Conservation (phyloP, 2,329 filamentous ascomycete species). For the Trichoderma arundinaceum region DNA sequence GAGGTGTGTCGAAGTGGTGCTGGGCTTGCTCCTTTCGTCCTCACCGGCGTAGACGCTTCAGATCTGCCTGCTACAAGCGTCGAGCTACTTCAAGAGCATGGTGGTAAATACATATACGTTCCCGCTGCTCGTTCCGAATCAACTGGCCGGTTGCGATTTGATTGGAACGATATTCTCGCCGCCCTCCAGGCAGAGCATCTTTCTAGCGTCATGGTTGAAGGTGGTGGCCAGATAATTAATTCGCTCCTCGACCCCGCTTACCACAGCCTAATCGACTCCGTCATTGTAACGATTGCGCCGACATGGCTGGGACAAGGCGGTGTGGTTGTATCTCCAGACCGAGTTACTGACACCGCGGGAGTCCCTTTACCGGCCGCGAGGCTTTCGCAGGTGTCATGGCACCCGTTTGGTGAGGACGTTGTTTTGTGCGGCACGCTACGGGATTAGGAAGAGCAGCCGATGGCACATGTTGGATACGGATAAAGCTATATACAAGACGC, state of each 20-base stretch:
- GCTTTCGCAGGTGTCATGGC: slow-evolving; percentile 72
- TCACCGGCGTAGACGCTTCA: slow-evolving; percentile 56
- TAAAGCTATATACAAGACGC: not conserved
- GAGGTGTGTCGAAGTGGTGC: slow-evolving; percentile 65
- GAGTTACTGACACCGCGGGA: slow-evolving; percentile 56
- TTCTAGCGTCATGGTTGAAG: slow-evolving; percentile 88
- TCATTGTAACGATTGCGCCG: slow-evolving; percentile 88
- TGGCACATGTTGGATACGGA: not conserved
- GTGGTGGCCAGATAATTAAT: slow-evolving; percentile 83
- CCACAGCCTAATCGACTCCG: slow-evolving; percentile 69
- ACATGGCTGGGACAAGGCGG: slow-evolving; percentile 87
- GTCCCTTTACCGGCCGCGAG: slow-evolving; percentile 65
- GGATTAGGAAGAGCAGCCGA: slow-evolving; percentile 33
- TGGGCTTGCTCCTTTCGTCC: slow-evolving; percentile 75
- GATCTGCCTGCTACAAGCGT: slow-evolving; percentile 53
- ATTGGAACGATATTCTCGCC: slow-evolving; percentile 69
- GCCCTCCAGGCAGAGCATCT: slow-evolving; percentile 65
- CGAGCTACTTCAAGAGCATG: slow-evolving; percentile 52
- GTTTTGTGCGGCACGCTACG: slow-evolving; percentile 74
- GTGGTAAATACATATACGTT: slow-evolving; percentile 59
- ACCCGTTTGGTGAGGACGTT: slow-evolving; percentile 80
- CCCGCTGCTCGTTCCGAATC: slow-evolving; percentile 42
- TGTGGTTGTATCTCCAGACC: slow-evolving; percentile 75
- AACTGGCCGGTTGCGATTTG: slow-evolving; percentile 53
- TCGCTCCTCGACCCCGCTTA: slow-evolving; percentile 70